These are phyloP conservation scores for Pontederia paniculata DNA, from an alignment of 176 grass and related monocot genomes.

Conservation along the genomic window DNA sequence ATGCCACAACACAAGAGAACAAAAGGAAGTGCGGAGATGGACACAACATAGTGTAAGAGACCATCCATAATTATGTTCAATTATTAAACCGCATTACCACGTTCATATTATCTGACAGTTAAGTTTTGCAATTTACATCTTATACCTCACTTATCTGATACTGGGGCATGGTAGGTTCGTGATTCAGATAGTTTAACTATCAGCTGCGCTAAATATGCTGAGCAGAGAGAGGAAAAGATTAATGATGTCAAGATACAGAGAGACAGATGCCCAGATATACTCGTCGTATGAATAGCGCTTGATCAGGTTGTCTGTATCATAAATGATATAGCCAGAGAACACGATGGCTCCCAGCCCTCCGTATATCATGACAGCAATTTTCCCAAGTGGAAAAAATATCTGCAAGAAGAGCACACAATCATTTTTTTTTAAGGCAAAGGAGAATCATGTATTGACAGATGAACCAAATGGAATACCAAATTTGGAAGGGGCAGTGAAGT, in stretches of 20 bases:
- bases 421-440: neutral
- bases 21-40: too few species aligned
- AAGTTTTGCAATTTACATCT: too few species aligned
- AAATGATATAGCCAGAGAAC: constrained; percentile 78
- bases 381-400: constrained; percentile 80
- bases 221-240: constrained; percentile 76
- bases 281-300: constrained; percentile 70
- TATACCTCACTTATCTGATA: too few species aligned
- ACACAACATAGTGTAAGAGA: too few species aligned
- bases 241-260: constrained; percentile 68
- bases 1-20: too few species aligned
- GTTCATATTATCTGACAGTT: too few species aligned
- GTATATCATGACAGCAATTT: constrained; percentile 75
- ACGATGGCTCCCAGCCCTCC: constrained; percentile 52
- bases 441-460: neutral
- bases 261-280: constrained; percentile 66
- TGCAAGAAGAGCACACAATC: constrained; percentile 8
- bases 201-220: constrained; percentile 54
- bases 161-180: too few species aligned
- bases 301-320: constrained; percentile 89
- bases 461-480: neutral
- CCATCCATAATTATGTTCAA: too few species aligned
- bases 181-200: constrained; percentile 14
- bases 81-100: too few species aligned
- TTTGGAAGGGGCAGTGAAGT: neutral